Evolutionary conservation across 148 eudicot species (phyloP), one percentile per base, ranked within the genome.

Genomic region (Diospyros lotus): DNA sequence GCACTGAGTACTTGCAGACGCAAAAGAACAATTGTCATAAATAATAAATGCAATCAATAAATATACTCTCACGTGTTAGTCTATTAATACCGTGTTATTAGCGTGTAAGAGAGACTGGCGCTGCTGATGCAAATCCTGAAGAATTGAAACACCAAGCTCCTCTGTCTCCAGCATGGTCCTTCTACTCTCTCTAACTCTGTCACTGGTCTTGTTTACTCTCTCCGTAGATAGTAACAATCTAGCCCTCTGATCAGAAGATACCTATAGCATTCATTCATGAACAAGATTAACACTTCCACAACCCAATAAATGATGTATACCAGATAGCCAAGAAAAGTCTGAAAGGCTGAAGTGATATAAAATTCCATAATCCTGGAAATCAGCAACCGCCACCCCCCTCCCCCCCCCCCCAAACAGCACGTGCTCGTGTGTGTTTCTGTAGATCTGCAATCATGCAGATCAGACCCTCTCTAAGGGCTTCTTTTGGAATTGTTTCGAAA

Each of bases 111-210:
- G 91, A 71, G 91, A 68, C 62, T 88, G 89, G 18, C 91, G 66
- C 46, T 88, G 91, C 73, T 80, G 84, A 69, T 88, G 85, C 68
- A 88, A 73, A 80, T 88, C 89, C 68, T 84, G 80, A 66, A 88
- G 89, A 72, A 88, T 78, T 38, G 89, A 85, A 66, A 86, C 91
- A 66, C 89, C 91, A 15, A 83, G 78, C 46, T 88, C 89, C 78
- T 88, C 91, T 9, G 89, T 88, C 80, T 88, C 87, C 62, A 88
- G 84, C 91, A 88, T 82, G 66, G 87, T 85, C 82, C 77, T 78
- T 78, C 89, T 73, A 77, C 91, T 78, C 39, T 88, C 91, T 68
- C 54, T 84, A 42, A 90, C 73, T 72, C 91, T 84, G 66, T 88
- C 85, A 72, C 86, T 85, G 14, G 94, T 74, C 64, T 83, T 85